These are phyloP conservation scores for Yamagishiella unicocca DNA, from an alignment of 139 green algal species.

Conservation along the genomic window DNA sequence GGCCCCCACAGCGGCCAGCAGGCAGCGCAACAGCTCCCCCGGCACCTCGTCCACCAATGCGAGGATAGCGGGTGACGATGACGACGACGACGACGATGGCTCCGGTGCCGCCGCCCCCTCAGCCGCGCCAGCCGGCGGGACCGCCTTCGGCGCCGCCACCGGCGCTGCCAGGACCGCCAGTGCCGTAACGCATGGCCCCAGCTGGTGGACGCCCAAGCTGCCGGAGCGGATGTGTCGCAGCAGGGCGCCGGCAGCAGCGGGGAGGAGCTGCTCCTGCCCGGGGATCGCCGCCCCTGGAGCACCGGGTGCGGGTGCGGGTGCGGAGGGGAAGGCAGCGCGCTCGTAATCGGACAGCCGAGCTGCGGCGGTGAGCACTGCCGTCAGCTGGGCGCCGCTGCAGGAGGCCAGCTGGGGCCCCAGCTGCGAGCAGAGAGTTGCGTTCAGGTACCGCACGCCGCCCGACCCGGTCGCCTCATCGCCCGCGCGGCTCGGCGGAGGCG, in stretches of 20 bases:
- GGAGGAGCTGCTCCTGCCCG: neutral
- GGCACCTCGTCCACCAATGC: neutral
- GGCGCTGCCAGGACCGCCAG: neutral
- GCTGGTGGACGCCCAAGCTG: neutral
- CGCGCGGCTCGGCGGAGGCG: neutral
- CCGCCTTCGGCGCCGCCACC: neutral
- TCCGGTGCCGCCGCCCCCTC: too few relatives aligned
- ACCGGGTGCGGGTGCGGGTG: neutral
- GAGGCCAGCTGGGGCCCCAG: neutral
- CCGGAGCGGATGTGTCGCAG: neutral
- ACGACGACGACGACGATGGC: neutral
- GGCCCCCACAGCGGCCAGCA: neutral
- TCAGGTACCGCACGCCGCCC: neutral
- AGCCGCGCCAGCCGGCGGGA: neutral
- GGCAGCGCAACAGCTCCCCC: neutral
- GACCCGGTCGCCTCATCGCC: neutral
- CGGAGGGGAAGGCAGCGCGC: neutral
- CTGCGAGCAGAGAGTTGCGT: neutral
- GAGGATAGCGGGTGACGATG: neutral
- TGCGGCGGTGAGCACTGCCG: neutral
- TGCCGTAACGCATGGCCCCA: neutral
- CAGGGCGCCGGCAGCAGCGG: neutral
- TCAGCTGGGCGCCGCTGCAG: neutral
- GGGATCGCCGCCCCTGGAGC: neutral
- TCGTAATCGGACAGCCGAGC: neutral